Evolutionary conservation across 78 protist genomes (phyloP), one percentile per base, ranked within the genome.

Genomic region (Dictyostelium capitatum): DNA sequence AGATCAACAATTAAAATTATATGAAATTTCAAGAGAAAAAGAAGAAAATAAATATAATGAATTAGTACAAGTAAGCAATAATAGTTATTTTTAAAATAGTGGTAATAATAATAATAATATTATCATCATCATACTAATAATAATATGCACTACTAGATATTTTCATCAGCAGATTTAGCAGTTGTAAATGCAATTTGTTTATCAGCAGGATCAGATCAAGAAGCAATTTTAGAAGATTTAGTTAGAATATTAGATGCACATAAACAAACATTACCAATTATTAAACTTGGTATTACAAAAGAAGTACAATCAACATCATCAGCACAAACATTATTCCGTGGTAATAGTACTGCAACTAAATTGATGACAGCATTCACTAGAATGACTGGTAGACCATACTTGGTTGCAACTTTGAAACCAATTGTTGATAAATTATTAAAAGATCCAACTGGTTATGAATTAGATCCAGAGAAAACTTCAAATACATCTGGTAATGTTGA

Each of bases 161-260:
- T 85, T 56, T 87, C 93, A 47, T 87, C 84, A 50, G 67, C 82
- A 47, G 93, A 87, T 64, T 51, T 87, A 32, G 93, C 93, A 25
- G 93, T 87, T 23, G 93, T 87, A 59, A 87, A 87, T 54, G 93
- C 93, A 17, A 87, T 87, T 48, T 87, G 93, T 87, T 65, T 87
- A 65, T 87, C 93, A 51, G 67, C 93, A 9, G 93, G 93, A 23
- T 77, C 84, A 48, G 93, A 87, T 12, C 93, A 87, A 57, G 93
- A 87, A 6, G 47, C 37, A 2, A 87, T 87, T 65, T 62, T 87
- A n/a, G 93, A 87, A 62, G 93, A 87, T 77, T 47, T 87, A 7
- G 93, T 87, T 20, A 74, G 84, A 48, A 87, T 87, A 50, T 62
- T 87, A 4, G 93, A 87, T 77, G 93, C 93, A 43, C 84, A 87